Evolutionary conservation across 164 flowering plant genomes (phyloP), one percentile per base, ranked within the genome.

Genomic region (Vitis vinifera): DNA sequence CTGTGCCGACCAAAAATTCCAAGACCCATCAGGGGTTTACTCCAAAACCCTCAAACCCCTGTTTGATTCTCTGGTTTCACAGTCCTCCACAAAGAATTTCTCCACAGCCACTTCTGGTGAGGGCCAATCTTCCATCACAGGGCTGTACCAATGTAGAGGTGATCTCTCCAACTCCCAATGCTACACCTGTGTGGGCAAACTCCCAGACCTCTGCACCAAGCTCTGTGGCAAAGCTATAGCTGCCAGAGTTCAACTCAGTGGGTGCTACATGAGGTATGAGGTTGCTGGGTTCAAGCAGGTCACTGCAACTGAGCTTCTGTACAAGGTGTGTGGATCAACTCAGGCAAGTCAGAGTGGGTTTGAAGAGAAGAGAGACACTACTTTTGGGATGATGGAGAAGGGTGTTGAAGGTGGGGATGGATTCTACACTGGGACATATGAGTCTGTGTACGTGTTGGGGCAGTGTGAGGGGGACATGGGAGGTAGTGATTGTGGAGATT

Each of bases 111-210:
- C 83, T 1, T 63, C 84, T 7, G 86, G 87, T 0, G 78, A 71
- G 10, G 75, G 68, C 17, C 77, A 67, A 44, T 60, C 50, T 16
- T 68, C 84, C 56, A 66, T 89, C 16, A 62, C 61, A 17, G 94
- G 91, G 3, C 65, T 77, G 0, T 89, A 68, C 51, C 91, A 89
- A 66, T 89, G 91, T 76, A 71, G 94, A 61, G 84, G 90, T 12
- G 91, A 89, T 77, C 81, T 89, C 44, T 65, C 71, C 19, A 63
- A 52, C 15, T 13, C 55, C 12, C 83, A 84, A 29, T 90, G 94
- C 73, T 49, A 62, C 80, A 68, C 11, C 68, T 90, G 94, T 57
- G 85, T 85, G 4, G 72, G 70, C 52, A 73, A 75, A 63, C 63
- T 76, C 50, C 81, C 84, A 1, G 57, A 61, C 10, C 16, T 79